Conservation (phyloP, 2,329 filamentous ascomycete species). For the Colletotrichum tanaceti region DNA sequence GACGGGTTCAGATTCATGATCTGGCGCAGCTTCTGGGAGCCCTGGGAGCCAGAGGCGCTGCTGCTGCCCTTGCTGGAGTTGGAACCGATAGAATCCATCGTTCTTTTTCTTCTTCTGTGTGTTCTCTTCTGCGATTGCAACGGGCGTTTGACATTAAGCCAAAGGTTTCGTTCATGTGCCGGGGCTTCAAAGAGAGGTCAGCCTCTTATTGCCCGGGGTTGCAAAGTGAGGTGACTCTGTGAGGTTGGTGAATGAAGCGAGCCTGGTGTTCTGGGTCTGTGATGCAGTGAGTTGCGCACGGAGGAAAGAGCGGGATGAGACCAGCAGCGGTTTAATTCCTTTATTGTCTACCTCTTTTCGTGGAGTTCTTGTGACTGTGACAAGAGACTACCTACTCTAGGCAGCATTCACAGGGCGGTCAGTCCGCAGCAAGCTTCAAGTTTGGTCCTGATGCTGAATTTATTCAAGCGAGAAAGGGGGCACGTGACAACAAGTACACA, state of each 20-base stretch:
- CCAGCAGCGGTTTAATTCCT: fast-evolving
- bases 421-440: too few relatives aligned
- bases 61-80: not conserved
- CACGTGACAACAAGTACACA: too few relatives aligned
- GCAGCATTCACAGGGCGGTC: too few relatives aligned
- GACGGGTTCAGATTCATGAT: slow-evolving; percentile 7
- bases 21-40: not conserved
- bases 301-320: not conserved
- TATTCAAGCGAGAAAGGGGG: too few relatives aligned
- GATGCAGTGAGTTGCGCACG: not conserved
- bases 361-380: too few relatives aligned
- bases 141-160: not conserved
- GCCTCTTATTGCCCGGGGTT: not conserved
- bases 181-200: not conserved
- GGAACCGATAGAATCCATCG: not conserved
- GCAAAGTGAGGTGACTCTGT: not conserved
- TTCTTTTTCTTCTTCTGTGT: not conserved
- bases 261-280: not conserved
- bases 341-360: not conserved
- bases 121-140: not conserved
- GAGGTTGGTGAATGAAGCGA: not conserved
- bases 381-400: too few relatives aligned
- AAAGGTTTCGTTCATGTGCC: not conserved
- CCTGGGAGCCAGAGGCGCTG: not conserved
- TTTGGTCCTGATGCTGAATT: too few relatives aligned